These are phyloP conservation scores for Monosporascus sp. DNA, from an alignment of 2,329 filamentous ascomycete species.

Conservation along the genomic window DNA sequence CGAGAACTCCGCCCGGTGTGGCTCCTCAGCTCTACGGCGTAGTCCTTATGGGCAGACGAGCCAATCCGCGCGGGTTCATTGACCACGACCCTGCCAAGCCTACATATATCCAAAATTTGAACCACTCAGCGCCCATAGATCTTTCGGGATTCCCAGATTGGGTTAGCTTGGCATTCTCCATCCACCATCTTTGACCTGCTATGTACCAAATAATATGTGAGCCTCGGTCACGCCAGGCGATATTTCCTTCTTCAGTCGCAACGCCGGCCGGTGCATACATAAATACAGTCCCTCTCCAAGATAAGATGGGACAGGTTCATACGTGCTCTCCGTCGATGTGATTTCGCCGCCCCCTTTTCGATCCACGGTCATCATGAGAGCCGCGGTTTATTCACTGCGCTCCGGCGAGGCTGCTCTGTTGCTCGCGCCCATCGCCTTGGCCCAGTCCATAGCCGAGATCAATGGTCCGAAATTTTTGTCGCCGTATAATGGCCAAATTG, in stretches of 20 bases:
- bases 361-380: not conserved
- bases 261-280: not conserved
- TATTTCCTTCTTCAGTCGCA: not conserved
- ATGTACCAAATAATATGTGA: not conserved
- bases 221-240: not conserved
- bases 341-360: not conserved
- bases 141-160: not conserved
- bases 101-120: not conserved
- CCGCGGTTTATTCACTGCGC: not conserved
- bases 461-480: conserved; percentile 63
- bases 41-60: not conserved
- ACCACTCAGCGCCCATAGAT: not conserved
- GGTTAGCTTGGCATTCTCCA: not conserved
- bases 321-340: not conserved
- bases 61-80: not conserved
- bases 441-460: conserved; percentile 52
- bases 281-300: not conserved
- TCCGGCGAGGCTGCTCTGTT: not conserved
- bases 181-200: not conserved
- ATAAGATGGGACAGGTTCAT: too few species aligned
- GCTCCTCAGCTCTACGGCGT: not conserved
- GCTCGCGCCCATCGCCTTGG: conserved; percentile 1
- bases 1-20: not conserved
- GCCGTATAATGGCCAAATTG: conserved; percentile 48
- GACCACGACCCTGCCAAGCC: not conserved